Percentiles rank a stretch among this genome's conserved stretches.
Conservation (phyloP, 306 rosid species). For the Prunus davidiana region DNA sequence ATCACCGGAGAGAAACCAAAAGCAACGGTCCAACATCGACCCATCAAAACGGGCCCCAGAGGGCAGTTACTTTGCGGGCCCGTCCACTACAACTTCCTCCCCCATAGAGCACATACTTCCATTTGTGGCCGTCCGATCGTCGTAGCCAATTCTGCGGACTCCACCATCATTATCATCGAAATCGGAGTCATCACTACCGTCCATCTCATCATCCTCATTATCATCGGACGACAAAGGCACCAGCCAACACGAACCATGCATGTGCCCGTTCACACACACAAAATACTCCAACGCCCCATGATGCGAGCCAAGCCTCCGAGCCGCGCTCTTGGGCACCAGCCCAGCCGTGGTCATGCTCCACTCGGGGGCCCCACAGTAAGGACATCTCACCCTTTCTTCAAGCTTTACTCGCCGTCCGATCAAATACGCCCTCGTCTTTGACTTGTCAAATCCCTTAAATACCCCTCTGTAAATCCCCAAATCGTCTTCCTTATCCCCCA, state of each 20-base stretch:
- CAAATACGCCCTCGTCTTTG: conserved; percentile 48
- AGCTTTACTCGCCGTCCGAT: conserved; percentile 37
- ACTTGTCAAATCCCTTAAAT: conserved; percentile 45
- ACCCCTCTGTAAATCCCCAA: conserved; percentile 61
- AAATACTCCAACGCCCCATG: conserved; percentile 55
- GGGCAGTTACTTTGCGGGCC: neutral
- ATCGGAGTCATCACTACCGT: neutral
- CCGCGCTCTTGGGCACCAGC: conserved; percentile 59
- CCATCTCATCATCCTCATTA: neutral
- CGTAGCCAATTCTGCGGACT: conserved; percentile 1
- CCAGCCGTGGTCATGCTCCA: conserved; percentile 67
- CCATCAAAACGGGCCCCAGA: neutral
- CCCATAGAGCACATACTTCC: conserved; percentile 26
- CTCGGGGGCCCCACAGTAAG: conserved; percentile 54
- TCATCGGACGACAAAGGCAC: conserved; percentile 54
- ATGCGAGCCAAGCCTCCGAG: conserved; percentile 61
- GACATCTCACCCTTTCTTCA: conserved; percentile 44
- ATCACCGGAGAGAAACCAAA: neutral
- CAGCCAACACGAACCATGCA: conserved; percentile 61
- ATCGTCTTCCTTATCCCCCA: conserved; percentile 40
- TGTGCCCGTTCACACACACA: conserved; percentile 60
- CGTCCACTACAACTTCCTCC: conserved; percentile 9
- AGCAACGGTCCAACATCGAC: neutral
- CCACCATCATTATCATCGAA: neutral
- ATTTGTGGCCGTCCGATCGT: conserved; percentile 19